A percentile compares a stretch with the other conserved stretches of the same genome.
Evolutionary conservation across 345 rosid species (phyloP).

Genomic region (Melaleuca quinquenervia): DNA sequence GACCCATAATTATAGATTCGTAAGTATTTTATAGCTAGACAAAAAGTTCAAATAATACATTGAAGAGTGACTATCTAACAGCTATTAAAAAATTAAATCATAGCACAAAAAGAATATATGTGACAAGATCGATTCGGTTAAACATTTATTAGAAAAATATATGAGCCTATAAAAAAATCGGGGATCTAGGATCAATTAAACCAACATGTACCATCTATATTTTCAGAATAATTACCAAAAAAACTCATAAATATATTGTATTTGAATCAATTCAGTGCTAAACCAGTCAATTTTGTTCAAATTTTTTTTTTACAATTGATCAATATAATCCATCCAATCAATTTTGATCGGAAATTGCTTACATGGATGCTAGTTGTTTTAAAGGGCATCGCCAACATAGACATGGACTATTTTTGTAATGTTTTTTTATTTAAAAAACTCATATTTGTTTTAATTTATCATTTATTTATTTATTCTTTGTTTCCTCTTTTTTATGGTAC

Average conservation of each 20-base stretch:
- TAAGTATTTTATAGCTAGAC: not conserved
- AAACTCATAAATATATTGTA: not conserved
- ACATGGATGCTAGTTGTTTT: too few relatives aligned
- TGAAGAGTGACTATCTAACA: not conserved
- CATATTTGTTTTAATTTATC: too few relatives aligned
- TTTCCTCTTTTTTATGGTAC: too few relatives aligned
- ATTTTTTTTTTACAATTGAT: not conserved
- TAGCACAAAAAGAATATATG: not conserved
- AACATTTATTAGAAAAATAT: not conserved
- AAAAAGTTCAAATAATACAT: not conserved
- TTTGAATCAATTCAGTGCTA: accelerated
- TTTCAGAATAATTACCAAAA: not conserved
- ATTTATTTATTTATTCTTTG: too few relatives aligned
- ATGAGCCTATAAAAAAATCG: not conserved
- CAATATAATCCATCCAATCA: accelerated
- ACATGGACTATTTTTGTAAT: not conserved
- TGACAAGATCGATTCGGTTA: not conserved
- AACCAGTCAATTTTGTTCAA: not conserved
- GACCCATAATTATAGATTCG: not conserved
- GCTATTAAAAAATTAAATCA: not conserved
- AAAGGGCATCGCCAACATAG: accelerated
- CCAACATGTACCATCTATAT: not conserved
- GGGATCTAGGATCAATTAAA: not conserved
- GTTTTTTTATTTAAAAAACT: too few relatives aligned
- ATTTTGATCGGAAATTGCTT: not conserved